Evolutionary conservation across 495 filamentous ascomycete species (phyloP), one percentile per base, ranked within the genome.

Genomic region (Jackrogersella multiformis): DNA sequence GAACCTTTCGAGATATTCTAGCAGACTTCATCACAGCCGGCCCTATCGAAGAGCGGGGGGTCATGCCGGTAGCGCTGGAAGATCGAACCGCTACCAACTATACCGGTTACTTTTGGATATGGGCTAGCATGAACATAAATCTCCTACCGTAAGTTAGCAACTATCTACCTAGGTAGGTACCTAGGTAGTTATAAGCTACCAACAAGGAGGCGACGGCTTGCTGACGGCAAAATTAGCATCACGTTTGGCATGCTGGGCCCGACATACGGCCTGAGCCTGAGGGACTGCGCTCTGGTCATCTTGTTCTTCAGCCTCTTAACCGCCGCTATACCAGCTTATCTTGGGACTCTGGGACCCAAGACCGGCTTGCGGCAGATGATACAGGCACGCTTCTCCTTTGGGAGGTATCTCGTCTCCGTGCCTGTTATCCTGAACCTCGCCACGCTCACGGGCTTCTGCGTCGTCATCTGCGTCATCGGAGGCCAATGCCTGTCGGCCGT

Each of bases 291-390:
- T 1, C 61, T 87, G 24, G 75, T 86, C 48, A 86, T 87, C 48
- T 52, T 87, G 12, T 86, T 87, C 76, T 86, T 86, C 68, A 82
- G 79, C 34, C 68, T 86, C 20, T 54, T 85, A 41, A 80, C 79
- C 4, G 80, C 82, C 0, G 54, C 78, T 3, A 71, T 81, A 2
- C 80, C 81, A n/a, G 82, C 81, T 2, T 87, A 84, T 55, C 77
- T 85, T 20, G 79, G 76, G 28, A 84, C 80, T 6, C 72, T 83
- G 56, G 83, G 82, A 0, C 80, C 84, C 3, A 78, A 82, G 48
- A 81, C 80, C 1, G 84, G 84, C 6, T 73, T 87, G 73, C 77
- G 84, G 6, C 84, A 86, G 71, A 85, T 87, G 81, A 75, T 86
- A 1, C 78, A 85, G 64, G 84, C 83, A 5, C 77, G 84, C 5